Base-by-base conservation (phyloP, 108 stramenopile genomes). In the Nitzschia sp. region DNA sequence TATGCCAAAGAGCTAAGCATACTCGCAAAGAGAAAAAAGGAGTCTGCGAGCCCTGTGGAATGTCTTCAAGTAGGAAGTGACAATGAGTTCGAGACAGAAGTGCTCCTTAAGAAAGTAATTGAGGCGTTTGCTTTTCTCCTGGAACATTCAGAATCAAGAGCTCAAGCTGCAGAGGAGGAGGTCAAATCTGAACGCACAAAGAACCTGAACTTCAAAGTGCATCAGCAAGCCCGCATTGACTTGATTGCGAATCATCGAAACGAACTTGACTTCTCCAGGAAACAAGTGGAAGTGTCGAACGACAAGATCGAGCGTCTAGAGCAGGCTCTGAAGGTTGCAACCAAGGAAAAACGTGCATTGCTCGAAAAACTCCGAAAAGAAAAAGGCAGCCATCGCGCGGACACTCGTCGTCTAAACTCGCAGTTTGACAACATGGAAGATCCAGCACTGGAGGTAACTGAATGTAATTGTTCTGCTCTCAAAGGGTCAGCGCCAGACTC, bases 51-150 rank as follows among this genome's bases (percentile, higher is more conserved):
- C 29, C 6, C 57, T 21, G 20, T 40, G 48, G 17, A 1, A 62
- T 40, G 46, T 38, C 48, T 51, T 57, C 53, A 64, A 39, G 22
- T 34, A 21, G 9, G 29, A 6, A 40, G n/a, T 34, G 9, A 62
- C n/a, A 25, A 51, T 14, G 51, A 43, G 26, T 34, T 11, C 0
- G 14, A n/a, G 20, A 9, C 60, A 19, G 72, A 73, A 37, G 37
- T 6, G 24, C 50, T 57, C 20, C 38, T 74, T 6, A 67, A 61
- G 29, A 66, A 74, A 37, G 58, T 67, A 21, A 46, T 74, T 39
- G 52, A 44, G 20, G 22, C 57, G 34, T 74, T 67, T 40, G 57
- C 55, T 15, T 74, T 58, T 25, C 22, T 74, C 11, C 65, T 74
- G 19, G 65, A 74, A 40, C 10, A 43, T 17, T 19, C 52, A 3